These are phyloP conservation scores for Pseudogymnoascus destructans DNA, from an alignment of 2,329 filamentous ascomycete species.

Conservation along the genomic window DNA sequence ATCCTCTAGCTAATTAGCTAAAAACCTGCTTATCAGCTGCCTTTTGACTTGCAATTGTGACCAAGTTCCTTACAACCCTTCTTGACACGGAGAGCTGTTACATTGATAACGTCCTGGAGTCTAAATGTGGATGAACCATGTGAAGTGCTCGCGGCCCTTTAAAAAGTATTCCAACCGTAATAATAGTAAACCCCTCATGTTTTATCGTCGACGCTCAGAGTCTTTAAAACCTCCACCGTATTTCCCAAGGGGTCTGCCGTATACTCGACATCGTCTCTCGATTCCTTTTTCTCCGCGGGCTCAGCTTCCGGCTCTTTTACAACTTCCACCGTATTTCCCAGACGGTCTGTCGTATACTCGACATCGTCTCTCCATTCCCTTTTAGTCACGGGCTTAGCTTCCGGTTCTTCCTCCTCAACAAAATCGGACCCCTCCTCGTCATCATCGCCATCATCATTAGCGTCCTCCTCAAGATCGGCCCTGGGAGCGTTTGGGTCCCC, in stretches of 20 bases:
- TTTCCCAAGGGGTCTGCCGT: constrained; percentile 23
- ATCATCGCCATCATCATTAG: constrained; percentile 27
- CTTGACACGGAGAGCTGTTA: constrained; percentile 4
- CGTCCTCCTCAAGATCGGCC: constrained; percentile 29
- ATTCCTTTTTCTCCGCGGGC: constrained; percentile 8
- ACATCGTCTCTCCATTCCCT: constrained; percentile 21
- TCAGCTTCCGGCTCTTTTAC: constrained; percentile 12
- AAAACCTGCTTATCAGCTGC: constrained; percentile 2
- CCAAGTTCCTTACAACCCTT: background rate
- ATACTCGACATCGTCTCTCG: constrained; percentile 23
- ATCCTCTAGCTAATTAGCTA: constrained; percentile 5
- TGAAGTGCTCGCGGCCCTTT: background rate
- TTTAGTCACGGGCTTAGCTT: constrained; percentile 6
- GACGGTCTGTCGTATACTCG: constrained; percentile 22
- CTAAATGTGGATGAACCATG: constrained; percentile 1
- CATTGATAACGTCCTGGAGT: background rate
- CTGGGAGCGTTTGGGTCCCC: constrained; percentile 24
- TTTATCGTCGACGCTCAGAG: constrained; percentile 19
- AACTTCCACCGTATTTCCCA: constrained; percentile 19
- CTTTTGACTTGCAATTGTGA: background rate
- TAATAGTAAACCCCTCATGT: constrained; percentile 18
- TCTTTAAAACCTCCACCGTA: constrained; percentile 15
- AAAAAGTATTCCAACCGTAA: background rate
- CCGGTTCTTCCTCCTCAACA: constrained; percentile 19
- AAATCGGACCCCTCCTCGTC: constrained; percentile 24